A percentile compares a stretch with the other conserved stretches of the same genome.
phyloP scores from a whole-genome alignment of 1,139 yeast species.

The Debaryomyces robertsiae region DNA sequence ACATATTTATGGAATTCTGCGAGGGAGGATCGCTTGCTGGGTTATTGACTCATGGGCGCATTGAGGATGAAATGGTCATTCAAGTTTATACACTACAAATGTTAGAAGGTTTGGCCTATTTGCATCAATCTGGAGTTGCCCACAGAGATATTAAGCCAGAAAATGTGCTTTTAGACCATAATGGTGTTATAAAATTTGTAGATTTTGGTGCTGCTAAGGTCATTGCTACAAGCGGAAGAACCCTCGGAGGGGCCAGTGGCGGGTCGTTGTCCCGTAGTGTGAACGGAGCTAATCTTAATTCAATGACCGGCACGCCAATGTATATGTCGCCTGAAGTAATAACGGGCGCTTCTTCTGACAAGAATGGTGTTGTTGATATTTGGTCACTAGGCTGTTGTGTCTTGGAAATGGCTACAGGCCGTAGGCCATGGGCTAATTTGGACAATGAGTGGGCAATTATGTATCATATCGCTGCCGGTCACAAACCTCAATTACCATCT shows the following conservation, averaged over 20 bases:
- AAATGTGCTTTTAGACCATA: conserved; percentile 84
- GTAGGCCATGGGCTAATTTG: conserved; percentile 85
- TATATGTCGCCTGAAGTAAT: conserved; percentile 98
- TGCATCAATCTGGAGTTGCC: conserved; percentile 94
- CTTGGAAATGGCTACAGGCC: conserved; percentile 80
- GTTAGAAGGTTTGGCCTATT: conserved; percentile 92
- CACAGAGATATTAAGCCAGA: conserved; percentile 98
- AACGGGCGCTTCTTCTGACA: conserved; percentile 69
- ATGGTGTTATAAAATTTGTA: conserved; percentile 91
- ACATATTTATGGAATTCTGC: conserved; percentile 96
- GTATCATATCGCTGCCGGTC: conserved; percentile 98
- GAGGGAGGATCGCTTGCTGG: conserved; percentile 94
- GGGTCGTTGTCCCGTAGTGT: conserved; percentile 14
- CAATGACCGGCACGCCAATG: conserved; percentile 97
- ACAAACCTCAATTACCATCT: conserved; percentile 82
- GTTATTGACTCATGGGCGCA: conserved; percentile 78
- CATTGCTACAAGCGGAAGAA: conserved; percentile 69
- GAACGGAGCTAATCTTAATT: conserved; percentile 35
- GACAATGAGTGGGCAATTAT: conserved; percentile 98
- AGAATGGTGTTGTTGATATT: conserved; percentile 76
- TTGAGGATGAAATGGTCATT: conserved; percentile 92
- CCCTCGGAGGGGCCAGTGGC: conserved; percentile 18
- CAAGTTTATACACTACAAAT: conserved; percentile 90
- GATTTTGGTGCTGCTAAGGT: conserved; percentile 98
- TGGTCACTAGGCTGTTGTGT: conserved; percentile 88